These are phyloP conservation scores for Kodamaea sp. DNA, from an alignment of 1,139 yeast species.

Conservation along the genomic window DNA sequence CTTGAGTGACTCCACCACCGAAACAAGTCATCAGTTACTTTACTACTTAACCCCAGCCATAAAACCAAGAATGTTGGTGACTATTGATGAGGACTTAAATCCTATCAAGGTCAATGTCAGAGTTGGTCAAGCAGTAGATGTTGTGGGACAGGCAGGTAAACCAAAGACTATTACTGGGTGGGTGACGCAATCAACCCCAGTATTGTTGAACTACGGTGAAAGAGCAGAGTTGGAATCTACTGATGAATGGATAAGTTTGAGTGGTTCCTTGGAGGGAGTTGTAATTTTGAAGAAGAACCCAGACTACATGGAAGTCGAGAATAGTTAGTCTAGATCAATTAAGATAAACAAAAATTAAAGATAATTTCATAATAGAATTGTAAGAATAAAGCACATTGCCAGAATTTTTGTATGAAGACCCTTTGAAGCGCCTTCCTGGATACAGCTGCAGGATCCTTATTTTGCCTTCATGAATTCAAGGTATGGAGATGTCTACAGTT, in stretches of 20 bases:
- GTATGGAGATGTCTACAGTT: too few species aligned
- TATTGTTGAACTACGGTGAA: slow-evolving; percentile 87
- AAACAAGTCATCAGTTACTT: slow-evolving; percentile 74
- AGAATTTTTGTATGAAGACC: too few species aligned
- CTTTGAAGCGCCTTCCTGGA: too few species aligned
- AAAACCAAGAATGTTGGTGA: slow-evolving; percentile 89
- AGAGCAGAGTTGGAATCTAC: slow-evolving; percentile 92
- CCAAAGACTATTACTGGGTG: slow-evolving; percentile 99
- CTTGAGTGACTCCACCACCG: slow-evolving; percentile 47
- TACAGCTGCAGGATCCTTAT: too few species aligned
- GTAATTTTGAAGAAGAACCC: slow-evolving; percentile 92
- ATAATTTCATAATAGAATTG: background rate
- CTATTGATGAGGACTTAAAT: slow-evolving; percentile 83
- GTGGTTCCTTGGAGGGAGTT: slow-evolving; percentile 85
- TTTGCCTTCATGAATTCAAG: too few species aligned
- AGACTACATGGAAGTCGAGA: slow-evolving; percentile 73
- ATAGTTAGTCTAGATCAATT: slow-evolving; percentile 16
- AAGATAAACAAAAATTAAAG: background rate
- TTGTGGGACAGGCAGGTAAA: slow-evolving; percentile 98
- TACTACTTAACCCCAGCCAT: slow-evolving; percentile 87
- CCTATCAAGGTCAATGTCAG: slow-evolving; percentile 95
- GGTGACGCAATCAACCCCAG: slow-evolving; percentile 99
- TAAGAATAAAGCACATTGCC: too few species aligned
- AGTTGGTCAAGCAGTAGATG: slow-evolving; percentile 98
- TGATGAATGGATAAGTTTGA: slow-evolving; percentile 84